Base-by-base conservation (phyloP, 495 filamentous ascomycete species). In the Hamigera avellanea region DNA sequence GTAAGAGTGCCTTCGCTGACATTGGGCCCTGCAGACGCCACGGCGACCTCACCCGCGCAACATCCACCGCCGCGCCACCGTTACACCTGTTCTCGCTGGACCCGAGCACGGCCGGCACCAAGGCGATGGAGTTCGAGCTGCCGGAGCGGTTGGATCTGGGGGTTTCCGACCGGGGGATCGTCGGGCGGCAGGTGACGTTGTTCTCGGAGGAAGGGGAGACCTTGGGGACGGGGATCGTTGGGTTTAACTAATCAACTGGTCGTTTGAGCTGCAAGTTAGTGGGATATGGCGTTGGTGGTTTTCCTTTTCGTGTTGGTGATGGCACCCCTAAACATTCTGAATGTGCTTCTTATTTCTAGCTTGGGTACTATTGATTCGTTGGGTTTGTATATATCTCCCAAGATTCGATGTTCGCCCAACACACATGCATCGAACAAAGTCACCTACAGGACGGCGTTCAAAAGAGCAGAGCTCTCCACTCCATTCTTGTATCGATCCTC, bases 401-500 rank as follows among this genome's bases (percentile, higher is more conserved):
- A n/a, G n/a, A n/a, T n/a, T n/a, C n/a, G n/a, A n/a, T n/a, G n/a
- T n/a, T n/a, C n/a, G n/a, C n/a, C n/a, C n/a, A n/a, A n/a, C n/a
- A n/a, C 21, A 5, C 21, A 5, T 23, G 5, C 21, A 23, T 23
- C 21, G 6, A 21, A 37, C 10, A 21, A 21, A 14, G 13, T 32
- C 5, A 2, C 23, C 32, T 29, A 12, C 13, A n/a, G 6, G 2
- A 27, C 12, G 4, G 4, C 17, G 7, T 19, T 40, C 19, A 58
- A 14, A 2, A 36, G 3, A 31, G 33, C 15, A 8, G 27, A 36
- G 8, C 47, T 51, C 35, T 57, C 48, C 14, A 58, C 48, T 3
- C 55, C 62, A 29, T 49, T 45, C 27, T 33, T 48, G 51, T 83
- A 89, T 33, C 91, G 74, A 47, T 79, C 71, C 70, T 93, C 91